phyloP scores from a whole-genome alignment of 306 rosid genomes.

The Vigna reflexopilosa region DNA sequence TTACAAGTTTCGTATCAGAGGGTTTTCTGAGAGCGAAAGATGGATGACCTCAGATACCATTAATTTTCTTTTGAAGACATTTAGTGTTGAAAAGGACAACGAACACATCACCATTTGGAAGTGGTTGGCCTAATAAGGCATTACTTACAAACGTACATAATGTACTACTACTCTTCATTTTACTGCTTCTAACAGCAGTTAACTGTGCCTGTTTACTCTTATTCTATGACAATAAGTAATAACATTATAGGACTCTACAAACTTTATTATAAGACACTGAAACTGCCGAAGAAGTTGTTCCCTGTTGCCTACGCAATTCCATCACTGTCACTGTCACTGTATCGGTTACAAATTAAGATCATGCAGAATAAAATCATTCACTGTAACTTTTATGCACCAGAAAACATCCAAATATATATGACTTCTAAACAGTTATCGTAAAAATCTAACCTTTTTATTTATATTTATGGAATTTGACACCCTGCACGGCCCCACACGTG shows the following conservation, averaged over 20 bases:
- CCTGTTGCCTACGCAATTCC: neutral
- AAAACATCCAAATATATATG: no score
- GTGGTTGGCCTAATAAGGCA: slow-evolving; percentile 19
- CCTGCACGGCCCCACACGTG: neutral
- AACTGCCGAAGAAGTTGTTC: neutral
- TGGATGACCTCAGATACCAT: slow-evolving; percentile 39
- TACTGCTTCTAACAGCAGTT: neutral
- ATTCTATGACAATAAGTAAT: neutral
- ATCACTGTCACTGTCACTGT: neutral
- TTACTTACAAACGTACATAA: neutral
- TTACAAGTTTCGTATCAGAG: slow-evolving; percentile 10
- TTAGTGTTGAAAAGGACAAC: slow-evolving; percentile 43
- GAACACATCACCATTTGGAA: slow-evolving; percentile 32
- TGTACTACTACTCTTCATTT: neutral
- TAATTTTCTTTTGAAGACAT: slow-evolving; percentile 39
- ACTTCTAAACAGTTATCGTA: no score
- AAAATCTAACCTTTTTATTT: no score
- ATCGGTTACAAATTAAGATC: neutral
- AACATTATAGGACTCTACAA: neutral
- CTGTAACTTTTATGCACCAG: no score
- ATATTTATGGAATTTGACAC: no score
- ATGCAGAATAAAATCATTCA: neutral
- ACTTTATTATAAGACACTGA: slow-evolving; percentile 13
- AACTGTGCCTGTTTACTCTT: neutral
- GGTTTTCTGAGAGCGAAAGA: slow-evolving; percentile 18